A percentile compares a stretch with the other conserved stretches of the same genome.
Conservation (phyloP, 2,329 filamentous ascomycete species). For the Sporothrix dimorphospora region DNA sequence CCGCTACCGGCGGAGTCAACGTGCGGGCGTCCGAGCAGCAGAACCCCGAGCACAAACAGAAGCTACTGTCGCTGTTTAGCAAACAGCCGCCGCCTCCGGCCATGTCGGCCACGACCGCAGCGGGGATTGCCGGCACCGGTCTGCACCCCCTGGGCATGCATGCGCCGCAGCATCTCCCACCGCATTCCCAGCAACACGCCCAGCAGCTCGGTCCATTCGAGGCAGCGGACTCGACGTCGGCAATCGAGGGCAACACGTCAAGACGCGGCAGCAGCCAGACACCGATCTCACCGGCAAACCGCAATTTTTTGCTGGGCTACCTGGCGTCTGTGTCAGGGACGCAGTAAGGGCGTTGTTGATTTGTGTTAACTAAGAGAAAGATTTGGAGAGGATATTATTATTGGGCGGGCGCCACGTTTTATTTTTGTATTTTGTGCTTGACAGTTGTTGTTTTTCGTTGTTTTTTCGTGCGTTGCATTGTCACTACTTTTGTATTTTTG, state of each 20-base stretch:
- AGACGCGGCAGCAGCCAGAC: conserved; percentile 54
- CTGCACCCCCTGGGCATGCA: background rate
- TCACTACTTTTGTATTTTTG: background rate
- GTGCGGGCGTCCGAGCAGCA: conserved; percentile 31
- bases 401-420: background rate
- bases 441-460: background rate
- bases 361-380: too few species aligned
- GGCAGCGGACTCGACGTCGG: conserved; percentile 26
- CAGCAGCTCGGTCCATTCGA: conserved; percentile 2
- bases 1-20: conserved; percentile 33
- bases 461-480: background rate
- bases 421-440: background rate
- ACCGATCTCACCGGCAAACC: conserved; percentile 69
- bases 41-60: conserved; percentile 49
- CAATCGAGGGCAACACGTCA: conserved; percentile 39
- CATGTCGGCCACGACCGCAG: background rate
- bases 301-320: conserved; percentile 76
- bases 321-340: conserved; percentile 60
- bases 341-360: background rate
- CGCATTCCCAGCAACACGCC: background rate
- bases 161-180: background rate
- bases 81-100: background rate
- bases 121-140: background rate
- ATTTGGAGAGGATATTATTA: background rate
- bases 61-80: conserved; percentile 64